Evolutionary conservation across 768 basidiomycete genomes (phyloP).

Genomic region (Psilocybe tampanensis): DNA sequence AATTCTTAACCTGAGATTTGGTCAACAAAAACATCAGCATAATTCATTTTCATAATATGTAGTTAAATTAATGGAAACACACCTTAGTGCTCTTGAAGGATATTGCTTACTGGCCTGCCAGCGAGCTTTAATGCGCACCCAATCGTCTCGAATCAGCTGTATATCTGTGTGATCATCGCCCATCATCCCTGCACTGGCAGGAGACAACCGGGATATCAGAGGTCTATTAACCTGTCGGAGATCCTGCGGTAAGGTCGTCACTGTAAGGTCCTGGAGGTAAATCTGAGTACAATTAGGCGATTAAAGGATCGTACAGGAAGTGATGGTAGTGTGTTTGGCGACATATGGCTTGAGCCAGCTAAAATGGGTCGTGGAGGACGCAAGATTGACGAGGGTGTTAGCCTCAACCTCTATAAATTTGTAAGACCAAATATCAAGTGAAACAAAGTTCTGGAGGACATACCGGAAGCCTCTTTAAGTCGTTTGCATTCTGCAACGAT

Average conservation of each 20-base stretch:
- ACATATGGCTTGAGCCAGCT: conserved; percentile 51
- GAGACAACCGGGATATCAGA: conserved; percentile 56
- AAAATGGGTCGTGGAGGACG: conserved; percentile 37
- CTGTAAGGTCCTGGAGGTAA: conserved; percentile 24
- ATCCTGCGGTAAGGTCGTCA: conserved; percentile 51
- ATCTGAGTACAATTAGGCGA: neutral
- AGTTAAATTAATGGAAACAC: no score
- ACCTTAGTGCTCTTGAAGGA: conserved; percentile 37
- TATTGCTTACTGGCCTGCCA: conserved; percentile 27
- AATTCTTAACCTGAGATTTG: conserved; percentile 53
- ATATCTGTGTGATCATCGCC: conserved; percentile 66
- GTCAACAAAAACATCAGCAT: neutral
- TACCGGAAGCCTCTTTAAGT: conserved; percentile 54
- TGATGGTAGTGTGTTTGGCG: conserved; percentile 27
- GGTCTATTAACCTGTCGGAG: conserved; percentile 52
- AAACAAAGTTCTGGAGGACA: conserved; percentile 4
- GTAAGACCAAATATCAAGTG: neutral
- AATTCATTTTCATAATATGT: neutral
- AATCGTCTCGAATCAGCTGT: conserved; percentile 60
- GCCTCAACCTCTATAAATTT: conserved; percentile 21
- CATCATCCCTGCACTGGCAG: conserved; percentile 60
- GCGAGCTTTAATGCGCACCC: conserved; percentile 53
- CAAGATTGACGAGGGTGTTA: conserved; percentile 24
- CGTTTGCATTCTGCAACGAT: conserved; percentile 60
- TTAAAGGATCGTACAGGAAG: conserved; percentile 27